A percentile compares a stretch with the other conserved stretches of the same genome.
Evolutionary conservation across 805 yeast species (phyloP).

Genomic region (Candida morakotiae): DNA sequence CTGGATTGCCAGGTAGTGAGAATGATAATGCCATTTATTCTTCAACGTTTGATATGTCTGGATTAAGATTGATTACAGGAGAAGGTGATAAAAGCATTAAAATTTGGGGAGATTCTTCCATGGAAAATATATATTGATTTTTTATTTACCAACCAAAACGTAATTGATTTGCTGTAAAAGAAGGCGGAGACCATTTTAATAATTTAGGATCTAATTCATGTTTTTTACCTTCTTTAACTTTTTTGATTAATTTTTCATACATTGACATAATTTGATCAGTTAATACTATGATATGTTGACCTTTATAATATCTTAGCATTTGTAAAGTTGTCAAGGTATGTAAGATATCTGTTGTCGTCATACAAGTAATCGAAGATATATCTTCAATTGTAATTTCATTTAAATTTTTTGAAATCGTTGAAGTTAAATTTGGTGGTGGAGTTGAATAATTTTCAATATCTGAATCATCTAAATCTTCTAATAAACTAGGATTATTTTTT

Average conservation of each 20-base stretch:
- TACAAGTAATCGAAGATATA: conserved; percentile 76
- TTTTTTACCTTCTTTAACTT: conserved; percentile 60
- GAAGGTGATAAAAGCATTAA: conserved; percentile 87
- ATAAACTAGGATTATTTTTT: conserved; percentile 29
- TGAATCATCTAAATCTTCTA: conserved; percentile 16
- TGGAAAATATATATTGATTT: too few species aligned
- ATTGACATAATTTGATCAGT: conserved; percentile 78
- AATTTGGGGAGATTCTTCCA: conserved; percentile 54
- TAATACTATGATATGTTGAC: conserved; percentile 84
- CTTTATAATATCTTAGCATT: conserved; percentile 87
- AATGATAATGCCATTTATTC: conserved; percentile 51
- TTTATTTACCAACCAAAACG: conserved; percentile 97
- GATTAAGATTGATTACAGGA: conserved; percentile 77
- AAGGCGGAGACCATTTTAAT: conserved; percentile 91
- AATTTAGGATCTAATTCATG: conserved; percentile 70
- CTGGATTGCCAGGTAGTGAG: conserved; percentile 49
- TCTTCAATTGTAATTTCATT: conserved; percentile 82
- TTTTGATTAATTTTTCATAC: conserved; percentile 58
- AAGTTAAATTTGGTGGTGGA: conserved; percentile 14
- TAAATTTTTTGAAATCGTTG: conserved; percentile 7
- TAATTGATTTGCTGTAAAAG: conserved; percentile 91
- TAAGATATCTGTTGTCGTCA: conserved; percentile 94
- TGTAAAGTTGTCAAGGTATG: conserved; percentile 91
- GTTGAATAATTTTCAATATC: conserved; percentile 27
- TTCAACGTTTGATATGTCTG: conserved; percentile 73